Percentiles rank a stretch among this genome's conserved stretches.
phyloP scores from a whole-genome alignment of 1,284 basidiomycete genomes.

The Butyriboletus appendiculatus region DNA sequence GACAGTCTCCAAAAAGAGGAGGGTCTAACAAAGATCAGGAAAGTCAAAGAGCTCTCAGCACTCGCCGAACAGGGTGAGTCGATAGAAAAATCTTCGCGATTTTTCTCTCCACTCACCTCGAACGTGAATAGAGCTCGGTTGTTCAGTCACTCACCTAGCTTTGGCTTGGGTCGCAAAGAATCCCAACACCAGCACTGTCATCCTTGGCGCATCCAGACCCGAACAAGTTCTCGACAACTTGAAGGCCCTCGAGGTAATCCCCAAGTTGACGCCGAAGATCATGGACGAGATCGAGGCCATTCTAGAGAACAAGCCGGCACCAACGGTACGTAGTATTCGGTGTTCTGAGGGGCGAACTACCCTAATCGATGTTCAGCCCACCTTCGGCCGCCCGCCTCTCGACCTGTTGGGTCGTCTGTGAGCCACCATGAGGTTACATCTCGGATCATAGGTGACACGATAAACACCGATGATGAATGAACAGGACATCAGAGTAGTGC shows the following conservation, averaged over 20 bases:
- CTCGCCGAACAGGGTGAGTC: constrained; percentile 43
- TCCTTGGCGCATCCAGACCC: constrained; percentile 59
- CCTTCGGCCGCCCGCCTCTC: constrained; percentile 30
- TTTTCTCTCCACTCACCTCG: neutral
- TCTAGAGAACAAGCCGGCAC: constrained; percentile 41
- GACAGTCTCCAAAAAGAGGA: constrained; percentile 36
- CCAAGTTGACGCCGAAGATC: constrained; percentile 55
- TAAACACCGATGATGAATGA: neutral
- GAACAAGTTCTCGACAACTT: constrained; percentile 60
- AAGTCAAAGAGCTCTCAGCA: constrained; percentile 49
- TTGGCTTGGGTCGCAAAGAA: constrained; percentile 78
- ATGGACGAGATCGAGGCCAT: constrained; percentile 55
- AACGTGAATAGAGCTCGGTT: constrained; percentile 43
- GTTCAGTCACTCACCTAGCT: constrained; percentile 61
- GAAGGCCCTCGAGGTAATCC: constrained; percentile 58
- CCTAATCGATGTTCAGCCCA: constrained; percentile 20
- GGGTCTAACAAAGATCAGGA: constrained; percentile 52
- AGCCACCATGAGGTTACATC: neutral
- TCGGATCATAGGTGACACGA: neutral
- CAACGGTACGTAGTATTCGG: constrained; percentile 24
- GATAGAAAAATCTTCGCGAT: neutral
- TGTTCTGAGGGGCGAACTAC: neutral
- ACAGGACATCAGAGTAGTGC: neutral
- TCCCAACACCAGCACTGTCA: constrained; percentile 63
- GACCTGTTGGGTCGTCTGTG: constrained; percentile 28